phyloP scores from a whole-genome alignment of 2,329 filamentous ascomycete species.

The Penicillium sp. region DNA sequence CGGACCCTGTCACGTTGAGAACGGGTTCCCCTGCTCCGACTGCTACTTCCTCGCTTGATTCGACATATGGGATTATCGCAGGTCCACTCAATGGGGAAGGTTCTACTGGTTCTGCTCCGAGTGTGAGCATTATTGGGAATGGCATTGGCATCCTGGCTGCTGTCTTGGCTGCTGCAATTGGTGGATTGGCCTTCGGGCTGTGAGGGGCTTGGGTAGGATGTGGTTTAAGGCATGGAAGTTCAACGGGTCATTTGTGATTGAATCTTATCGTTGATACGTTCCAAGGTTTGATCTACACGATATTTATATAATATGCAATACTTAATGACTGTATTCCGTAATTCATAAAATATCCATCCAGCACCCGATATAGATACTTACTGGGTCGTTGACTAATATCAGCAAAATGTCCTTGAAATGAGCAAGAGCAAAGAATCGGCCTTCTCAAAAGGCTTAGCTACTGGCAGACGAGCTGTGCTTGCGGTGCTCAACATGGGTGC shows the following conservation, averaged over 20 bases:
- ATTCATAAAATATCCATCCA: background rate
- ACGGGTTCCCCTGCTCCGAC: background rate
- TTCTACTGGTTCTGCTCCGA: constrained; percentile 1
- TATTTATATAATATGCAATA: background rate
- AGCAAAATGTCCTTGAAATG: background rate
- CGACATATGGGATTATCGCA: background rate
- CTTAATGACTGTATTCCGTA: background rate
- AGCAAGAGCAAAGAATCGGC: background rate
- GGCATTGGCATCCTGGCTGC: constrained; percentile 4
- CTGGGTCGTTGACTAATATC: background rate
- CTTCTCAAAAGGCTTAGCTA: constrained; percentile 24
- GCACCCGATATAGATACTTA: background rate
- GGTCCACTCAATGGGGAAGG: background rate
- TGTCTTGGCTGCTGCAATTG: constrained; percentile 6
- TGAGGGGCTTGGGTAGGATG: background rate
- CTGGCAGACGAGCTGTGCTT: constrained; percentile 14
- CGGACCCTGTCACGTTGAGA: constrained; percentile 4
- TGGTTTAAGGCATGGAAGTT: too few relatives aligned
- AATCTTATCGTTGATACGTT: background rate
- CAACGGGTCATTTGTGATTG: background rate
- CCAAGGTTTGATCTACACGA: background rate
- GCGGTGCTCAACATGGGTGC: constrained; percentile 17
- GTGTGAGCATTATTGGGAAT: background rate
- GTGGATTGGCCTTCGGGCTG: constrained; percentile 15
- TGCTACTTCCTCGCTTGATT: background rate